A percentile compares a stretch with the other conserved stretches of the same genome.
Conservation (phyloP, 2,329 filamentous ascomycete species). For the Westerdykella ornata region DNA sequence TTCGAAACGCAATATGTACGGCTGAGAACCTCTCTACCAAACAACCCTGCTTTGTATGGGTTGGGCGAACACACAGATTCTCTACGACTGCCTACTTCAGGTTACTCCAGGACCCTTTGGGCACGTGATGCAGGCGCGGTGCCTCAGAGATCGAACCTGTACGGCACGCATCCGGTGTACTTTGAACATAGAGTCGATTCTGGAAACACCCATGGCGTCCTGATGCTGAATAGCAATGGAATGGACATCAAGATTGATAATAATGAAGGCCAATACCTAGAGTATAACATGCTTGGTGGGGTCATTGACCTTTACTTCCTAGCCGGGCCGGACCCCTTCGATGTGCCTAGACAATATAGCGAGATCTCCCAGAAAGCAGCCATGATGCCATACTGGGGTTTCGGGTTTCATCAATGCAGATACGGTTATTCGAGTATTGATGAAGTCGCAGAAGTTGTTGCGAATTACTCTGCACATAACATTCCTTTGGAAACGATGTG, state of each 20-base stretch:
- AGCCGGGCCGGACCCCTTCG: slow-evolving; percentile 42
- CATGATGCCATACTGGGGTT: slow-evolving; percentile 48
- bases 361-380: slow-evolving; percentile 42
- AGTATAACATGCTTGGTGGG: slow-evolving; percentile 74
- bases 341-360: slow-evolving; percentile 45
- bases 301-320: slow-evolving; percentile 59
- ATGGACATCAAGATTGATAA: slow-evolving; percentile 73
- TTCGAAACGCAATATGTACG: slow-evolving; percentile 73
- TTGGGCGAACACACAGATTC: slow-evolving; percentile 70
- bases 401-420: slow-evolving; percentile 47
- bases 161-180: slow-evolving; percentile 68
- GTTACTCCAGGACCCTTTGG: slow-evolving; percentile 66
- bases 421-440: slow-evolving; percentile 51
- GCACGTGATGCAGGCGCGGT: slow-evolving; percentile 58
- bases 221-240: slow-evolving; percentile 32
- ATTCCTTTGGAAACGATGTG: slow-evolving; percentile 67
- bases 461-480: slow-evolving; percentile 56
- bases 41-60: slow-evolving; percentile 65
- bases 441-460: slow-evolving; percentile 57
- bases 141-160: slow-evolving; percentile 59
- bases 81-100: slow-evolving; percentile 58
- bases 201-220: slow-evolving; percentile 28
- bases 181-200: slow-evolving; percentile 57
- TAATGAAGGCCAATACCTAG: slow-evolving; percentile 59
- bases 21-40: slow-evolving; percentile 62